phyloP scores from a whole-genome alignment of 352 stramenopile genomes.

The Phytophthora foliorum region DNA sequence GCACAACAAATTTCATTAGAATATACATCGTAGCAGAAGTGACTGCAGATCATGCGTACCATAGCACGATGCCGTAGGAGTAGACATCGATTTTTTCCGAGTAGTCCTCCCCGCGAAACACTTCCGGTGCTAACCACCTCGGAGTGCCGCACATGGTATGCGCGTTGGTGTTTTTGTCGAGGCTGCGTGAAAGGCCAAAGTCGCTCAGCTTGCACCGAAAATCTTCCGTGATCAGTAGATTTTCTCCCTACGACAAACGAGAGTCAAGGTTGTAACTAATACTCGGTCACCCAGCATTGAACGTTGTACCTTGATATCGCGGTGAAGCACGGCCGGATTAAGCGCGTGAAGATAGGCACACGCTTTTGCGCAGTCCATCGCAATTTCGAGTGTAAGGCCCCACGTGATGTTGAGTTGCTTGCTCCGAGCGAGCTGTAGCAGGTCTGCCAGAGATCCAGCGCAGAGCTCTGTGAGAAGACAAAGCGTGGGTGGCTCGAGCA shows the following conservation, averaged over 20 bases:
- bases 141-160: constrained; percentile 84
- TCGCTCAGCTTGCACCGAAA: constrained; percentile 83
- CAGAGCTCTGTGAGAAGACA: constrained; percentile 83
- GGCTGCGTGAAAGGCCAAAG: constrained; percentile 76
- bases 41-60: constrained; percentile 37
- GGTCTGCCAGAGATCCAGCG: constrained; percentile 67
- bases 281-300: neutral
- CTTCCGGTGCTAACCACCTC: constrained; percentile 81
- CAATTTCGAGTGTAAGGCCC: constrained; percentile 77
- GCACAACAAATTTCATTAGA: constrained; percentile 1
- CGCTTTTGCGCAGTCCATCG: constrained; percentile 69
- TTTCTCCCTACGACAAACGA: constrained; percentile 55
- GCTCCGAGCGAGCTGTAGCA: constrained; percentile 76
- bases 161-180: constrained; percentile 73
- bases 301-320: constrained; percentile 69
- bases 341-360: constrained; percentile 76
- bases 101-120: constrained; percentile 87
- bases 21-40: neutral
- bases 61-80: constrained; percentile 87
- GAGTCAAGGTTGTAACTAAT: neutral
- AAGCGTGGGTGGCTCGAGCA: constrained; percentile 73
- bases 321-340: constrained; percentile 70
- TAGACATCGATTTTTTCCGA: constrained; percentile 90
- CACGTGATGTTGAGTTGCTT: constrained; percentile 80
- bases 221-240: constrained; percentile 75